Evolutionary conservation across 1,284 basidiomycete species (phyloP).

Genomic region (Ceratobasidium sp.): DNA sequence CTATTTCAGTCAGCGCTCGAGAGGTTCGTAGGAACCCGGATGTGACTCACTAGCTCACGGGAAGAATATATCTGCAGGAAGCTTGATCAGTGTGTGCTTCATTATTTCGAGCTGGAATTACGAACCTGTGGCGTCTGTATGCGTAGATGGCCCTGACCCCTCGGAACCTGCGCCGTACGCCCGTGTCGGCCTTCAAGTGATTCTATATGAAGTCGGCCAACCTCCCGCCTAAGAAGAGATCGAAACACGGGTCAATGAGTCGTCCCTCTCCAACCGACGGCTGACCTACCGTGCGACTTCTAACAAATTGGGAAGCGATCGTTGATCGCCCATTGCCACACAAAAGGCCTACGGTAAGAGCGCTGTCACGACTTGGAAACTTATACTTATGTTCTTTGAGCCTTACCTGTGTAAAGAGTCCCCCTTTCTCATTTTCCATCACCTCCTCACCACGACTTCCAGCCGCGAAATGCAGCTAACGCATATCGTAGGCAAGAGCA

Average conservation of each 20-base stretch:
- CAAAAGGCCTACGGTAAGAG: background rate
- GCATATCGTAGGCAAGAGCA: background rate
- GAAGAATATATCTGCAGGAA: background rate
- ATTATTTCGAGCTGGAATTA: background rate
- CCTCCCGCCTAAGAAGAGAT: background rate
- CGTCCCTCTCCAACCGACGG: background rate
- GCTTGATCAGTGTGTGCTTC: background rate
- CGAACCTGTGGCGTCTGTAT: background rate
- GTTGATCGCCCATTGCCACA: background rate
- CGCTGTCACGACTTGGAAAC: background rate
- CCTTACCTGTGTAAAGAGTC: conserved; percentile 20
- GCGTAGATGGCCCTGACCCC: too few species aligned
- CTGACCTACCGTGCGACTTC: background rate
- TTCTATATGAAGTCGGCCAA: too few species aligned
- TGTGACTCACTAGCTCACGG: background rate
- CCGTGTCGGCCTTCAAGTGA: background rate
- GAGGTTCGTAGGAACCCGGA: background rate
- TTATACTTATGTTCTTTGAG: too few species aligned
- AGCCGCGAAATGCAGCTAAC: conserved; percentile 18
- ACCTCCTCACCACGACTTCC: background rate
- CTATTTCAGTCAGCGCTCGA: background rate
- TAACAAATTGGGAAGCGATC: conserved; percentile 10
- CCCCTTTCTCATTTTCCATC: conserved; percentile 13
- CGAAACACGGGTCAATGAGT: background rate
- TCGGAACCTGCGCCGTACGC: background rate